These are phyloP conservation scores for Schizothecium vesticola DNA, from an alignment of 495 filamentous ascomycete genomes.

Conservation along the genomic window DNA sequence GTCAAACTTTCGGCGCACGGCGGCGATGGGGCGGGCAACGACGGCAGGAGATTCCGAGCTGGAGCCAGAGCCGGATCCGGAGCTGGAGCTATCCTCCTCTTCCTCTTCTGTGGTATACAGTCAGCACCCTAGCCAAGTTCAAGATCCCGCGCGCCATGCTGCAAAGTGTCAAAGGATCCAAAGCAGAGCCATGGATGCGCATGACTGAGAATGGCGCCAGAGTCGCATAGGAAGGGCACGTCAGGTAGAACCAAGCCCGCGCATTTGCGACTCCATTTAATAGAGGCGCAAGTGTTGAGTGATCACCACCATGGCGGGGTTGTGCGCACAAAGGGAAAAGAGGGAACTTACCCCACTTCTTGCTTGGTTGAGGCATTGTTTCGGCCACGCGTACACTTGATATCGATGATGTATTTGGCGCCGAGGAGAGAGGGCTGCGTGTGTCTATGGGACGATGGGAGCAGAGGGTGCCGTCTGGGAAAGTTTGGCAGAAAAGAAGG, in stretches of 20 bases:
- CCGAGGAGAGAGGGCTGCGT: not conserved
- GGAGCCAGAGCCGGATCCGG: constrained; percentile 50
- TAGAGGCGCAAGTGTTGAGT: not conserved
- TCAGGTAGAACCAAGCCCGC: not conserved
- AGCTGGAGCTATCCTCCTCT: constrained; percentile 62
- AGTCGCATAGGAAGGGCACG: not conserved
- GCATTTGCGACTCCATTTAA: not conserved
- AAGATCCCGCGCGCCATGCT: not conserved
- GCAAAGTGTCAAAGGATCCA: not conserved
- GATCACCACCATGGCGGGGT: constrained; percentile 13
- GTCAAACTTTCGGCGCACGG: constrained; percentile 62
- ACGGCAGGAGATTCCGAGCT: constrained; percentile 57
- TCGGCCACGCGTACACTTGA: constrained; percentile 4
- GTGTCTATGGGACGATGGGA: not conserved
- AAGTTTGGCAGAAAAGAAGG: constrained; percentile 12
- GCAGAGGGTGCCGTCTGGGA: not conserved
- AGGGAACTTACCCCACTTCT: constrained; percentile 33
- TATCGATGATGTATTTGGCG: not conserved
- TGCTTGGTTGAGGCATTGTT: constrained; percentile 27
- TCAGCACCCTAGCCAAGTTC: constrained; percentile 24
- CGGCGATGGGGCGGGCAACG: constrained; percentile 34
- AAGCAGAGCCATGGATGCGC: not conserved
- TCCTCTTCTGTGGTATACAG: constrained; percentile 47
- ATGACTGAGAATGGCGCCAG: not conserved
- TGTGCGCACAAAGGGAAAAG: constrained; percentile 16